phyloP scores from a whole-genome alignment of 1,139 yeast genomes.

The Pneumocystis wakefieldiae region DNA sequence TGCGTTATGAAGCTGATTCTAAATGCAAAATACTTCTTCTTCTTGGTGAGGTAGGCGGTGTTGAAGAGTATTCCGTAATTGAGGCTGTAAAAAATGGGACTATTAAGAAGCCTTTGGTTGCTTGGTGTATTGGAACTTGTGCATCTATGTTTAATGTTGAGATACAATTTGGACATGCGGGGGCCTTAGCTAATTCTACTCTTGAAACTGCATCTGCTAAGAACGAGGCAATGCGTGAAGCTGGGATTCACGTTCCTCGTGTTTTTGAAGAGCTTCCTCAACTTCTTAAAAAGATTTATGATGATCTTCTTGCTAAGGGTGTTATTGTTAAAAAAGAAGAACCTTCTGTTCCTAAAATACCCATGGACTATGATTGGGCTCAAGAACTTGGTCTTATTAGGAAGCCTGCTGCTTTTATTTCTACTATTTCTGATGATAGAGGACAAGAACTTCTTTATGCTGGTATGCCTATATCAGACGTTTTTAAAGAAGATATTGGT shows the following conservation, averaged over 20 bases:
- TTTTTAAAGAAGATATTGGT: slow-evolving; percentile 34
- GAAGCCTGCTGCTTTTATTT: slow-evolving; percentile 35
- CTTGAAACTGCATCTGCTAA: slow-evolving; percentile 32
- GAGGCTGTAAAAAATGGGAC: slow-evolving; percentile 32
- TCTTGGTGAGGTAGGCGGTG: slow-evolving; percentile 36
- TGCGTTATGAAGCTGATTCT: slow-evolving; percentile 34
- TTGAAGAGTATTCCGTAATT: slow-evolving; percentile 35
- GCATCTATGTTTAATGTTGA: slow-evolving; percentile 37
- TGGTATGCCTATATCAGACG: slow-evolving; percentile 34
- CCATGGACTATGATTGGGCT: slow-evolving; percentile 36
- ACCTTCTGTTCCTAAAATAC: slow-evolving; percentile 35
- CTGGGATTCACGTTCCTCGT: slow-evolving; percentile 32
- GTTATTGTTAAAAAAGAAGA: slow-evolving; percentile 27
- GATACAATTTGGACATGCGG: slow-evolving; percentile 37
- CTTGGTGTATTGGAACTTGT: slow-evolving; percentile 37
- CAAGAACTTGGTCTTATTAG: slow-evolving; percentile 34
- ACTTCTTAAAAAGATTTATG: slow-evolving; percentile 26
- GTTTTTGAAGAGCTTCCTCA: slow-evolving; percentile 35
- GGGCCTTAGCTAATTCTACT: slow-evolving; percentile 34
- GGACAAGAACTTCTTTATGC: slow-evolving; percentile 35
- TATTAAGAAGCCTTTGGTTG: slow-evolving; percentile 34
- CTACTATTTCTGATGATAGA: slow-evolving; percentile 35
- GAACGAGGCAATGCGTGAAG: slow-evolving; percentile 33
- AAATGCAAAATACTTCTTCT: slow-evolving; percentile 32
- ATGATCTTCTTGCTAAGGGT: slow-evolving; percentile 26